Conservation (phyloP, 176 grass and related monocot species). For the Lolium perenne region DNA sequence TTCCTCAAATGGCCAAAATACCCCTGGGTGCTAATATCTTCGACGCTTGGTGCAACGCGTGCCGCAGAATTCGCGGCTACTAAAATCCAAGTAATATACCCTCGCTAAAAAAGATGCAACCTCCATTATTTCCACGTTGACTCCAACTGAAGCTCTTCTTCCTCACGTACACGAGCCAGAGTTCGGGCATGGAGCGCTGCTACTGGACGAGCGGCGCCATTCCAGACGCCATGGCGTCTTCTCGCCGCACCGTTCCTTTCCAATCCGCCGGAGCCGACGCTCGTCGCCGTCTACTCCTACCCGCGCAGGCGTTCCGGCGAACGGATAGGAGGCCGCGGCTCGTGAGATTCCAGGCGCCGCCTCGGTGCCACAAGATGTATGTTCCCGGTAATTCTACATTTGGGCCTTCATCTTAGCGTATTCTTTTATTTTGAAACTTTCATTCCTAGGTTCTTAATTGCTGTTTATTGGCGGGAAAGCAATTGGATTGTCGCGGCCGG, state of each 20-base stretch:
- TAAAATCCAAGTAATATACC: not conserved
- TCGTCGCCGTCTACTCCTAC: not conserved
- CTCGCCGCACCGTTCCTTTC: not conserved
- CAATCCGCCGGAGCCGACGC: not conserved
- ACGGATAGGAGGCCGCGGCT: not conserved
- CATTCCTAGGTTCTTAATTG: too few relatives aligned
- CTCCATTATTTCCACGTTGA: not conserved
- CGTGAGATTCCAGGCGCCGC: conserved; percentile 7
- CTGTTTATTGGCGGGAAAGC: not conserved
- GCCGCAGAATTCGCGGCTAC: not conserved
- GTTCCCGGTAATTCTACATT: conserved; percentile 59
- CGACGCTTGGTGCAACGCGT: not conserved
- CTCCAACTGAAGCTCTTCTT: not conserved
- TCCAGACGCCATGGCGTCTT: conserved; percentile 15
- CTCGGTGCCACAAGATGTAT: conserved; percentile 71
- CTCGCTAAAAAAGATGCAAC: not conserved
- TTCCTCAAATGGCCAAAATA: not conserved
- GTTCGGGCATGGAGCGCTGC: not conserved
- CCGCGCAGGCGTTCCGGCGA: not conserved
- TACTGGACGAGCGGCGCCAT: not conserved
- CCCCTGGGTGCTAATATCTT: not conserved
- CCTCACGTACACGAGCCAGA: not conserved
- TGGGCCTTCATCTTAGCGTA: not conserved
- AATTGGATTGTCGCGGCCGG: not conserved
- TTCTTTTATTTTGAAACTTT: not conserved